phyloP scores from a whole-genome alignment of 495 filamentous ascomycete species.

The Hypoxylon fuscum region DNA sequence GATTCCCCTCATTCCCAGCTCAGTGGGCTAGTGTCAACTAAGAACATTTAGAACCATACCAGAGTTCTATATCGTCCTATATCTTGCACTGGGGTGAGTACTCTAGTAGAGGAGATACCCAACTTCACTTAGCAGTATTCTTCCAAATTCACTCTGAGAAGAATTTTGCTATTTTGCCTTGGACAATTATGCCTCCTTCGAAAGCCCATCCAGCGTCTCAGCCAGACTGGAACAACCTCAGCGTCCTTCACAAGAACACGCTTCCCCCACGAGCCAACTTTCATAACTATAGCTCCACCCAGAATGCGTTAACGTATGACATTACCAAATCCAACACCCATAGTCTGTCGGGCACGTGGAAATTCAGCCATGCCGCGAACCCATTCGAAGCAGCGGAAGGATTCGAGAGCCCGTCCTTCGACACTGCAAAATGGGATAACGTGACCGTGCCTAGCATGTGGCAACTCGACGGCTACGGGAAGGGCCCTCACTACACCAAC shows the following conservation, averaged over 20 bases:
- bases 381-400: slow-evolving; percentile 57
- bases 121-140: no score
- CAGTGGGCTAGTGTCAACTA: not conserved
- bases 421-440: slow-evolving; percentile 53
- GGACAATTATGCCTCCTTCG: slow-evolving; percentile 26
- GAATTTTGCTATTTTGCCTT: not conserved
- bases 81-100: no score
- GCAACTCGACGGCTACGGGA: slow-evolving; percentile 71
- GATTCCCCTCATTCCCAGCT: slow-evolving; percentile 19
- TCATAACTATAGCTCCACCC: slow-evolving; percentile 47
- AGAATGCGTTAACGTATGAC: slow-evolving; percentile 43
- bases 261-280: slow-evolving; percentile 63
- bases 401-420: slow-evolving; percentile 38
- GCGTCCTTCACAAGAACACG: slow-evolving; percentile 58
- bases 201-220: slow-evolving; percentile 27
- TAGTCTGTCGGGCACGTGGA: slow-evolving; percentile 66
- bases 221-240: slow-evolving; percentile 59
- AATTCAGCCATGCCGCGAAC: slow-evolving; percentile 62
- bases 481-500: slow-evolving; percentile 68
- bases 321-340: slow-evolving; percentile 42
- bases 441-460: slow-evolving; percentile 71
- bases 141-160: no score
- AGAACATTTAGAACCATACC: not conserved
- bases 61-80: not conserved
- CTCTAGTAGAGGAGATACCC: no score